Conservation (phyloP, 2,329 filamentous ascomycete species). For the Colletotrichum orchidophilum region DNA sequence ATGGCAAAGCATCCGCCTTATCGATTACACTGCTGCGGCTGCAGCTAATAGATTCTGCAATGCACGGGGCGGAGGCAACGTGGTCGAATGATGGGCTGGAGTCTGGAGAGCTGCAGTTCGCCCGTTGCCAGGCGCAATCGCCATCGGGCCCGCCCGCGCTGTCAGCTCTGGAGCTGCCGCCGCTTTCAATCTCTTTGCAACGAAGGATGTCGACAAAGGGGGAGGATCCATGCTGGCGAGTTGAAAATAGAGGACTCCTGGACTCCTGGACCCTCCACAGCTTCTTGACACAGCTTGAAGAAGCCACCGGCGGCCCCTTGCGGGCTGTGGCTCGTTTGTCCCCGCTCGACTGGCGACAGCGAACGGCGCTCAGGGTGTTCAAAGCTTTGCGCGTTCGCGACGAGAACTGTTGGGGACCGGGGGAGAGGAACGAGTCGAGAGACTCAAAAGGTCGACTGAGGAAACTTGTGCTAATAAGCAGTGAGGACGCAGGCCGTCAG, state of each 20-base stretch:
- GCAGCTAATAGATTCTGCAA: background rate
- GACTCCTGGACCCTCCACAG: background rate
- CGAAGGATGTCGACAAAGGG: slow-evolving; percentile 11
- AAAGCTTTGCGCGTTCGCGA: slow-evolving; percentile 30
- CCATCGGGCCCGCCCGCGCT: background rate
- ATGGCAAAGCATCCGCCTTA: too few relatives aligned
- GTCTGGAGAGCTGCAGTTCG: slow-evolving; percentile 35
- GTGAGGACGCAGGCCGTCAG: too few relatives aligned
- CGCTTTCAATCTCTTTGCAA: slow-evolving; percentile 3
- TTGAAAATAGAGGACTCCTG: too few relatives aligned
- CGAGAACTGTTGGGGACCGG: slow-evolving; percentile 29
- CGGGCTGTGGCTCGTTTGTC: slow-evolving; percentile 3
- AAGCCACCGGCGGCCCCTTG: background rate
- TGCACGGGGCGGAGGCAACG: background rate
- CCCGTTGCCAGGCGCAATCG: background rate
- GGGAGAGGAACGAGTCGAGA: too few relatives aligned
- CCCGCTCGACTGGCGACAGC: background rate
- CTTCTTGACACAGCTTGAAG: slow-evolving; percentile 7
- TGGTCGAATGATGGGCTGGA: slow-evolving; percentile 16
- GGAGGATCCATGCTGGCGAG: slow-evolving; percentile 1
- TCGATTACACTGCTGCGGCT: background rate
- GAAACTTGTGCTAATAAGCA: slow-evolving; percentile 24
- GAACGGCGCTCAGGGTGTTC: slow-evolving; percentile 20
- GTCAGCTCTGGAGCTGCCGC: background rate
- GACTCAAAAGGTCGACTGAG: background rate